phyloP scores from a whole-genome alignment of 257 asterid species.

The Ehretia macrophylla region DNA sequence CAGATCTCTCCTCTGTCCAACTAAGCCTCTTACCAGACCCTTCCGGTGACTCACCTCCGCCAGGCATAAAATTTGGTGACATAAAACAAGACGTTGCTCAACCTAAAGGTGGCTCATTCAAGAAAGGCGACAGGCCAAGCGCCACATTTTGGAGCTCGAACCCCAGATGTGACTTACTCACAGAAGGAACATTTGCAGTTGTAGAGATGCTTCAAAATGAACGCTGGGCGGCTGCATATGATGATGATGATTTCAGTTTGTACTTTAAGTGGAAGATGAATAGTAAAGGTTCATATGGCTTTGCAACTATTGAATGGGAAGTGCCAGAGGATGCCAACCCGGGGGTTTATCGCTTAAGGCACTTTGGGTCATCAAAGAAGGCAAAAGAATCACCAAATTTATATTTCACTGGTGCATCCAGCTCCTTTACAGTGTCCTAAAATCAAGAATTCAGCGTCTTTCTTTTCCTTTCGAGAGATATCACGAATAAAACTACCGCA shows the following conservation, averaged over 20 bases:
- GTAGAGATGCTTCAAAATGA: constrained; percentile 36
- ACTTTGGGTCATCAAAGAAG: constrained; percentile 45
- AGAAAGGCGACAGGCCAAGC: constrained; percentile 26
- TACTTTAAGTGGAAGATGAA: constrained; percentile 44
- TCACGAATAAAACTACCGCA: too few species aligned
- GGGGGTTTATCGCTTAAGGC: constrained; percentile 41
- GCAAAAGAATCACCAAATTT: constrained; percentile 19
- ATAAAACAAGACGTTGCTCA: constrained; percentile 30
- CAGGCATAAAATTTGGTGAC: constrained; percentile 46
- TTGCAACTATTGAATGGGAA: constrained; percentile 55
- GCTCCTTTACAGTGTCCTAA: constrained; percentile 34
- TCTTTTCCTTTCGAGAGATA: not conserved
- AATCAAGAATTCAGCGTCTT: not conserved
- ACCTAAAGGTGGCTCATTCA: constrained; percentile 15
- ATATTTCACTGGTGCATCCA: constrained; percentile 51
- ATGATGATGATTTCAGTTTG: constrained; percentile 54
- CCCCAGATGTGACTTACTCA: constrained; percentile 50
- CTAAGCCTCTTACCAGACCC: constrained; percentile 37
- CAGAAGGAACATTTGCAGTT: constrained; percentile 49
- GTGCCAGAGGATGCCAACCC: constrained; percentile 32
- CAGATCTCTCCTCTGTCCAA: constrained; percentile 48
- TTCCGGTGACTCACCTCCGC: constrained; percentile 49
- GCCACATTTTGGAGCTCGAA: constrained; percentile 58
- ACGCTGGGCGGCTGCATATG: constrained; percentile 34
- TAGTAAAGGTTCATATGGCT: constrained; percentile 18